Evolutionary conservation across 495 filamentous ascomycete species (phyloP).

Genomic region (Neurospora tetrasperma): DNA sequence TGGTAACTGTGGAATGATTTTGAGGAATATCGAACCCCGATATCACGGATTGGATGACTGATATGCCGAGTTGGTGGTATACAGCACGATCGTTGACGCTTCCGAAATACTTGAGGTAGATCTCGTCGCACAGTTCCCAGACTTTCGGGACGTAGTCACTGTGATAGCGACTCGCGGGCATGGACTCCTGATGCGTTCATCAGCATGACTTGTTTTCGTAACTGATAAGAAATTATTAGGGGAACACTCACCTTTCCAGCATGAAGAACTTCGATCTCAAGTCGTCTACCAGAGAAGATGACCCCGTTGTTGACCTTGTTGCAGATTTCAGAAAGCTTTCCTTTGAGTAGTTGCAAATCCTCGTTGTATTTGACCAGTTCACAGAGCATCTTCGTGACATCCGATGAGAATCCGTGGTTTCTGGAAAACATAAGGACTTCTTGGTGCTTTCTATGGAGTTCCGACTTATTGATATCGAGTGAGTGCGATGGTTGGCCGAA

Average conservation of each 20-base stretch:
- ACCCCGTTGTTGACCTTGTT: conserved; percentile 19
- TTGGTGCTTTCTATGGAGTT: conserved; percentile 25
- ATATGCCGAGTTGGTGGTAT: conserved; percentile 30
- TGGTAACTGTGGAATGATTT: background rate
- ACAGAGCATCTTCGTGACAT: conserved; percentile 21
- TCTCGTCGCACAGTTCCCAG: conserved; percentile 25
- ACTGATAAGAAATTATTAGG: too few species aligned
- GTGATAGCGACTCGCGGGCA: conserved; percentile 22
- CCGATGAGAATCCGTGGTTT: conserved; percentile 18
- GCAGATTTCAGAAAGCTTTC: conserved; percentile 18
- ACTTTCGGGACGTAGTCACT: conserved; percentile 25
- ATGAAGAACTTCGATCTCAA: conserved; percentile 36
- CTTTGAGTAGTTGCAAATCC: conserved; percentile 13
- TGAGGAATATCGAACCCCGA: conserved; percentile 11
- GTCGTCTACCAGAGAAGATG: conserved; percentile 27
- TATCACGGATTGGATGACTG: conserved; percentile 27
- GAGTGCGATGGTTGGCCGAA: conserved; percentile 15
- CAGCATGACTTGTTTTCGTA: conserved; percentile 2
- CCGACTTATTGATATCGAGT: conserved; percentile 21
- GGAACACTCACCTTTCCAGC: conserved; percentile 32
- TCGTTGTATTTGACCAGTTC: conserved; percentile 17
- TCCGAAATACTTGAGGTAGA: conserved; percentile 23
- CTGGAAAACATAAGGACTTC: conserved; percentile 13
- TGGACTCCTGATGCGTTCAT: conserved; percentile 18
- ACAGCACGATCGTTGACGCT: conserved; percentile 15